These are phyloP conservation scores for Penicillium glabrum DNA, from an alignment of 2,329 filamentous ascomycete species.

Conservation along the genomic window DNA sequence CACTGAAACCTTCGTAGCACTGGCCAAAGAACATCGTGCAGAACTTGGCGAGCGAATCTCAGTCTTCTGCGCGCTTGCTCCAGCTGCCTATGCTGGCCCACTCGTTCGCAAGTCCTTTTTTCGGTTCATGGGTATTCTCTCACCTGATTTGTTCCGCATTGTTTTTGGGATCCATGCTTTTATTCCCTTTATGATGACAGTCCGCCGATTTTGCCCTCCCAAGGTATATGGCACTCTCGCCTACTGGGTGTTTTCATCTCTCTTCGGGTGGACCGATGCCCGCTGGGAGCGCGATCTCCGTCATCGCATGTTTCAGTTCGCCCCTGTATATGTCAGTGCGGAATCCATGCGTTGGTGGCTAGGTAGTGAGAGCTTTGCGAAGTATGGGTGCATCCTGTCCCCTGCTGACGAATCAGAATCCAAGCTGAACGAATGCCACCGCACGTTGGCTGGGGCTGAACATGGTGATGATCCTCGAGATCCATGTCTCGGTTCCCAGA, in stretches of 20 bases:
- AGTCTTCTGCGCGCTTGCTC: conserved; percentile 87
- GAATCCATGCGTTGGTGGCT: conserved; percentile 97
- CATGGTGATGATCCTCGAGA: conserved; percentile 17
- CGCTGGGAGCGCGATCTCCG: conserved; percentile 81
- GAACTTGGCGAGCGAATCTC: conserved; percentile 79
- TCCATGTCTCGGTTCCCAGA: conserved; percentile 15
- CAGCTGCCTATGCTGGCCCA: conserved; percentile 85
- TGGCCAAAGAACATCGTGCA: conserved; percentile 86
- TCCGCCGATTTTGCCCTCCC: conserved; percentile 67
- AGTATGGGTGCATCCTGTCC: conserved; percentile 81
- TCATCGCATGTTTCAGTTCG: conserved; percentile 85
- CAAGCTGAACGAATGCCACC: conserved; percentile 10
- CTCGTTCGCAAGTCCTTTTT: conserved; percentile 86
- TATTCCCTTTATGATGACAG: conserved; percentile 89
- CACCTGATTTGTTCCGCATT: conserved; percentile 71
- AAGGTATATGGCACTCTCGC: conserved; percentile 75
- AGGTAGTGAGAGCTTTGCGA: conserved; percentile 78
- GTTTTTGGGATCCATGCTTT: conserved; percentile 92
- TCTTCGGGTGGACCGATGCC: conserved; percentile 83
- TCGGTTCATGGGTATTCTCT: conserved; percentile 83
- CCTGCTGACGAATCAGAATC: conserved; percentile 62
- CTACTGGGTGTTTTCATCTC: conserved; percentile 83
- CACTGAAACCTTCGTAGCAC: conserved; percentile 79
- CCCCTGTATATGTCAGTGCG: conserved; percentile 83
- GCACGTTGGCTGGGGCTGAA: conserved; percentile 1